Conservation (phyloP, 352 stramenopile species). For the Pythium biforme region DNA sequence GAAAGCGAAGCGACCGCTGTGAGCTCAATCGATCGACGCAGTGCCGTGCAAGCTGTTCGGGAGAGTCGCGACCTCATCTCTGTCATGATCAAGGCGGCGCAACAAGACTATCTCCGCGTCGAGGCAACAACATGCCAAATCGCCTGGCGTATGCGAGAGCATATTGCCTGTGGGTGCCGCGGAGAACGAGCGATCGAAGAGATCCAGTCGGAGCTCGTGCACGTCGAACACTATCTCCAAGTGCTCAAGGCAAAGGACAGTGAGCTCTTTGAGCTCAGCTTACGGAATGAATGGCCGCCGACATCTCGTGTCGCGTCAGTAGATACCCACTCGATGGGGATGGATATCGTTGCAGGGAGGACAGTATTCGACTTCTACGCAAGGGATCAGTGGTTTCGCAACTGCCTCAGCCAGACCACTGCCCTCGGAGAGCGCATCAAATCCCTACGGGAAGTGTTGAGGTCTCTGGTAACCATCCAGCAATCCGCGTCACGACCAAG, state of each 20-base stretch:
- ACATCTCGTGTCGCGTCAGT: background rate
- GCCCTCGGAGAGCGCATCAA: slow-evolving; percentile 27
- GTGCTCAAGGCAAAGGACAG: slow-evolving; percentile 28
- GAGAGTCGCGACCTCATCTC: slow-evolving; percentile 4
- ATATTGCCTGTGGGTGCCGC: slow-evolving; percentile 27
- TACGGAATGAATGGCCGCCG: no score
- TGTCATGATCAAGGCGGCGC: slow-evolving; percentile 15
- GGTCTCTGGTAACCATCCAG: slow-evolving; percentile 5
- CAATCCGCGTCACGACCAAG: background rate
- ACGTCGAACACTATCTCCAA: slow-evolving; percentile 26
- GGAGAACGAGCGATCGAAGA: slow-evolving; percentile 21
- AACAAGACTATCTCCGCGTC: slow-evolving; percentile 18
- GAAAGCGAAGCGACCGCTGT: background rate
- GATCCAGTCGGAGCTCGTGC: slow-evolving; percentile 9
- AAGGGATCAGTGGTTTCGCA: slow-evolving; percentile 30
- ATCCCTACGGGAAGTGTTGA: slow-evolving; percentile 17
- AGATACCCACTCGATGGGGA: background rate
- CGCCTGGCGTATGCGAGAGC: slow-evolving; percentile 34
- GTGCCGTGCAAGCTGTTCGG: slow-evolving; percentile 5
- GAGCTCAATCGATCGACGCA: slow-evolving; percentile 9
- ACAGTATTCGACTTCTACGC: slow-evolving; percentile 34
- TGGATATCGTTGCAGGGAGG: slow-evolving; percentile 15
- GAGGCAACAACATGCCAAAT: slow-evolving; percentile 36
- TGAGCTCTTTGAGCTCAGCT: slow-evolving; percentile 17
- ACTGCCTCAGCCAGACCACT: slow-evolving; percentile 29